These are phyloP conservation scores for Mytilinidion resinicola DNA, from an alignment of 495 filamentous ascomycete species.

Conservation along the genomic window DNA sequence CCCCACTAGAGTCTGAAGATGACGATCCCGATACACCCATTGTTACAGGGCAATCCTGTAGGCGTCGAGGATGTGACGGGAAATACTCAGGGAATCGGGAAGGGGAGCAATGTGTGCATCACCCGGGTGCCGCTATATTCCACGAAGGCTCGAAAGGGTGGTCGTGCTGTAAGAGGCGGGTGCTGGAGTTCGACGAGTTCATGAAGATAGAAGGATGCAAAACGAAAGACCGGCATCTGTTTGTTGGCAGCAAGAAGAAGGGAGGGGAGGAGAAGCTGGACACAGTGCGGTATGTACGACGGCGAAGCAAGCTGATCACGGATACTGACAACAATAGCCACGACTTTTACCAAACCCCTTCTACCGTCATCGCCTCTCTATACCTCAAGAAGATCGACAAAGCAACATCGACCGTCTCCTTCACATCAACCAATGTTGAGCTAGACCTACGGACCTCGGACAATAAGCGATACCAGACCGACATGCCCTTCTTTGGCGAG, in stretches of 20 bases:
- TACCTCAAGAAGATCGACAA: conserved; percentile 98
- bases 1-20: conserved; percentile 73
- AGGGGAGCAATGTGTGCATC: conserved; percentile 74
- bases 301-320: neutral
- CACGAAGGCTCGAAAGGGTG: conserved; percentile 98
- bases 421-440: conserved; percentile 51
- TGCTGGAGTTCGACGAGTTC: conserved; percentile 97
- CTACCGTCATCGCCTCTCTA: conserved; percentile 79
- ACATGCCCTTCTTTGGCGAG: conserved; percentile 65
- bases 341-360: conserved; percentile 92
- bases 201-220: conserved; percentile 89
- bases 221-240: conserved; percentile 74
- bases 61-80: conserved; percentile 64
- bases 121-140: conserved; percentile 83
- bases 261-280: conserved; percentile 55
- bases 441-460: conserved; percentile 82
- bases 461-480: conserved; percentile 71
- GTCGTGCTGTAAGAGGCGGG: conserved; percentile 89
- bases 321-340: conserved; percentile 43
- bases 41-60: conserved; percentile 65
- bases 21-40: conserved; percentile 72
- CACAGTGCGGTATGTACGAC: conserved; percentile 57
- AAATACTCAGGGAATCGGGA: conserved; percentile 59
- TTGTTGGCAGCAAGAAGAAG: conserved; percentile 73
- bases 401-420: conserved; percentile 61